Evolutionary conservation across 2,329 filamentous ascomycete species (phyloP).

Genomic region (Trichoderma pleuroti): DNA sequence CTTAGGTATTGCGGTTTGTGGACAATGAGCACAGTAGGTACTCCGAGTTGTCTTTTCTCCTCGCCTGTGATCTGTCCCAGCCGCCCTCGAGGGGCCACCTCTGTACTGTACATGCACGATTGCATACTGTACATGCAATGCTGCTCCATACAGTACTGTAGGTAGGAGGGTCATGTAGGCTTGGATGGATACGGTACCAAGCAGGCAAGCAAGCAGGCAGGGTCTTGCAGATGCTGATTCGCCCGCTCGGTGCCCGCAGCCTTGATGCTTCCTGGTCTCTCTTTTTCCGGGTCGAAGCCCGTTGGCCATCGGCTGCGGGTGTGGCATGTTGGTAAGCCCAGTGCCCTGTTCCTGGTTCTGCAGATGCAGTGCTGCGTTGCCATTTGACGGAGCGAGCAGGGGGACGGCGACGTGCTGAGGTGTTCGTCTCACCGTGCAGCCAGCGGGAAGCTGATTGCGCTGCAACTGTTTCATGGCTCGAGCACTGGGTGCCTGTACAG

Average conservation of each 20-base stretch:
- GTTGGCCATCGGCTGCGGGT: neutral
- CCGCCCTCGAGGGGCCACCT: neutral
- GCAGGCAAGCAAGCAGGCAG: neutral
- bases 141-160: neutral
- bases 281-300: neutral
- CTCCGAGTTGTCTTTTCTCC: neutral
- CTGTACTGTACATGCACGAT: neutral
- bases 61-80: neutral
- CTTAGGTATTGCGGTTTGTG: no score
- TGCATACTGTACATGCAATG: neutral
- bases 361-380: conserved; percentile 4
- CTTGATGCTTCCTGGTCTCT: neutral
- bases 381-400: neutral
- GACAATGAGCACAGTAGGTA: neutral
- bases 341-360: conserved; percentile 16
- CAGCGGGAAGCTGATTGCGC: neutral
- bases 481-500: neutral
- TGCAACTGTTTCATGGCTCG: neutral
- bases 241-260: neutral
- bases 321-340: conserved; percentile 13
- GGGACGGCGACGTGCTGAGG: neutral
- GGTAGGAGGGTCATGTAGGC: neutral
- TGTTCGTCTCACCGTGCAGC: neutral
- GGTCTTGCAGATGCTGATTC: neutral
- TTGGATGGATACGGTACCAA: neutral